phyloP scores from a whole-genome alignment of 23 red algal species.

The Gracilaria domingensis region DNA sequence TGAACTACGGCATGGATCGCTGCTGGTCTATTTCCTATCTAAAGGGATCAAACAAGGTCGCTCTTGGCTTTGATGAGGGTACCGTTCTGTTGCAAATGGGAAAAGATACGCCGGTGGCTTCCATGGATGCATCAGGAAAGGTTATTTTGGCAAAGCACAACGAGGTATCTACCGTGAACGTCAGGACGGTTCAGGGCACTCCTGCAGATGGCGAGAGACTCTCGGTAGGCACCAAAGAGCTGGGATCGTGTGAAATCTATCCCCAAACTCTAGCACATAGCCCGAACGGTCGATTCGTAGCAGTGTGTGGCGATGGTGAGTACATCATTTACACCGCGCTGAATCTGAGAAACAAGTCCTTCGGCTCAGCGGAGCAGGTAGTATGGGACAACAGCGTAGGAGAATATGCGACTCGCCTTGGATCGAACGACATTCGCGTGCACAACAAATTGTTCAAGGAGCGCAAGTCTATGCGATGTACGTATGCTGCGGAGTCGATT shows the following conservation, averaged over 20 bases:
- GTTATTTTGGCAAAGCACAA: constrained; percentile 95
- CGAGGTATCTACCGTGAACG: constrained; percentile 81
- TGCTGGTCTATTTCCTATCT: constrained; percentile 92
- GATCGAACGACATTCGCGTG: constrained; percentile 87
- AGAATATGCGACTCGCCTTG: constrained; percentile 84
- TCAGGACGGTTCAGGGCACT: constrained; percentile 64
- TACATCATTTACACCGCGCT: constrained; percentile 98
- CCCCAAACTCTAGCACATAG: constrained; percentile 87
- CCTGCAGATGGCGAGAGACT: constrained; percentile 85
- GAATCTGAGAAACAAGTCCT: constrained; percentile 95
- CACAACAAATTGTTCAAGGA: constrained; percentile 91
- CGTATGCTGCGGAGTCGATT: constrained; percentile 80
- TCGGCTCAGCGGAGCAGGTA: constrained; percentile 92
- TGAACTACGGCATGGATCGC: constrained; percentile 90
- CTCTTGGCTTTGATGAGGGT: constrained; percentile 95
- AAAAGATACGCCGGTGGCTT: constrained; percentile 88
- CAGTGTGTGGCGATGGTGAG: constrained; percentile 98
- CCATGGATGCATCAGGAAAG: constrained; percentile 94
- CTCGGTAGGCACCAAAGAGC: constrained; percentile 78
- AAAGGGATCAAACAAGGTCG: constrained; percentile 86
- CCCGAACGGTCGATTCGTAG: constrained; percentile 98
- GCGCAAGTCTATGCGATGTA: constrained; percentile 83
- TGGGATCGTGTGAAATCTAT: constrained; percentile 91
- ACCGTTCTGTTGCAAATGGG: constrained; percentile 91
- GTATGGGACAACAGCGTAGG: constrained; percentile 97